These are phyloP conservation scores for Seiridium unicorne DNA, from an alignment of 2,329 filamentous ascomycete genomes.

Conservation along the genomic window DNA sequence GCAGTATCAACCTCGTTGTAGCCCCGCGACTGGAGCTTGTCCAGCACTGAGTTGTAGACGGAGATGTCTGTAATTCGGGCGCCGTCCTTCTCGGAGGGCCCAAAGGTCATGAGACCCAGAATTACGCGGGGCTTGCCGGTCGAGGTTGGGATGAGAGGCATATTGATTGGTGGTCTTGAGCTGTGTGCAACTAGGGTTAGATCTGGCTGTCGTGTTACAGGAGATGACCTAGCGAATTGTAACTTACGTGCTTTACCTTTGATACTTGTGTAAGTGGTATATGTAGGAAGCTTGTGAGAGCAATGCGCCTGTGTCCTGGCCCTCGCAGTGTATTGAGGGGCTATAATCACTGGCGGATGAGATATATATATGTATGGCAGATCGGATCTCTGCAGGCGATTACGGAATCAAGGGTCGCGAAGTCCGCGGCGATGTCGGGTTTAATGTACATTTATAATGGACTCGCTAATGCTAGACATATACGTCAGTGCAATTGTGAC, in stretches of 20 bases:
- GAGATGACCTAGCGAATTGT: no score
- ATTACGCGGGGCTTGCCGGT: slow-evolving; percentile 65
- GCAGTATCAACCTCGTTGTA: slow-evolving; percentile 88
- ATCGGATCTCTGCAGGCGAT: no score
- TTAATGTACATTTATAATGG: no score
- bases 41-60: slow-evolving; percentile 70
- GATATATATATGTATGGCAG: no score
- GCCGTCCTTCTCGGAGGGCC: slow-evolving; percentile 57
- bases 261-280: not conserved
- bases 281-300: not conserved
- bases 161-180: slow-evolving; percentile 16
- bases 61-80: slow-evolving; percentile 63
- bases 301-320: not conserved
- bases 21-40: slow-evolving; percentile 73
- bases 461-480: no score
- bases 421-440: no score
- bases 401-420: no score
- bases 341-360: no score
- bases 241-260: not conserved
- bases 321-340: no score
- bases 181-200: no score
- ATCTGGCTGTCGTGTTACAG: no score
- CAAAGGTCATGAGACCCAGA: slow-evolving; percentile 85
- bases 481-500: no score
- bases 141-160: slow-evolving; percentile 43